phyloP scores from a whole-genome alignment of 768 basidiomycete species.

The Leccinum variicolor region DNA sequence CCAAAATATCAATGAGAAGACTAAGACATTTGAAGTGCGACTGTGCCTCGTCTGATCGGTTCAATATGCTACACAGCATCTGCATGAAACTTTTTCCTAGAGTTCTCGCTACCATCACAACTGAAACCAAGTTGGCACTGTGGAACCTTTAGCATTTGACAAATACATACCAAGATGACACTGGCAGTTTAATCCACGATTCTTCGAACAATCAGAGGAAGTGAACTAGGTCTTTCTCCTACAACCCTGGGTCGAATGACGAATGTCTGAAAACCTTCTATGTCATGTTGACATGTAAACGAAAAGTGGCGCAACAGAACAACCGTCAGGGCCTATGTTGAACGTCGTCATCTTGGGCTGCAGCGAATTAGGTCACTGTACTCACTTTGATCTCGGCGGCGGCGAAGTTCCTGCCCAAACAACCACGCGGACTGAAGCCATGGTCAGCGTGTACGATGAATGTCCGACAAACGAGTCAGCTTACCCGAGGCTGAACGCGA shows the following conservation, averaged over 20 bases:
- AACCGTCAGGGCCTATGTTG: conserved; percentile 37
- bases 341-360: conserved; percentile 1
- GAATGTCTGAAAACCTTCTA: conserved; percentile 64
- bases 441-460: conserved; percentile 10
- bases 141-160: neutral
- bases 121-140: neutral
- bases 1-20: neutral
- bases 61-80: too few species aligned
- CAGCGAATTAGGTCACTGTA: conserved; percentile 16
- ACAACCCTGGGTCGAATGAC: conserved; percentile 58
- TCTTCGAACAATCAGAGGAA: conserved; percentile 48
- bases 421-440: conserved; percentile 49
- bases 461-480: conserved; percentile 10
- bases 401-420: conserved; percentile 59
- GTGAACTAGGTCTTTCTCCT: conserved; percentile 51
- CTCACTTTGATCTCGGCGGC: conserved; percentile 57
- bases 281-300: conserved; percentile 48
- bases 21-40: neutral
- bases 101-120: neutral
- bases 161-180: neutral
- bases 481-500: conserved; percentile 60
- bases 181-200: conserved; percentile 15
- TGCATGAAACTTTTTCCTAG: neutral
- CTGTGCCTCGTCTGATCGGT: neutral
- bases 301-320: conserved; percentile 54